Evolutionary conservation across 805 yeast species (phyloP).

Genomic region (Saccharomyces mikatae): DNA sequence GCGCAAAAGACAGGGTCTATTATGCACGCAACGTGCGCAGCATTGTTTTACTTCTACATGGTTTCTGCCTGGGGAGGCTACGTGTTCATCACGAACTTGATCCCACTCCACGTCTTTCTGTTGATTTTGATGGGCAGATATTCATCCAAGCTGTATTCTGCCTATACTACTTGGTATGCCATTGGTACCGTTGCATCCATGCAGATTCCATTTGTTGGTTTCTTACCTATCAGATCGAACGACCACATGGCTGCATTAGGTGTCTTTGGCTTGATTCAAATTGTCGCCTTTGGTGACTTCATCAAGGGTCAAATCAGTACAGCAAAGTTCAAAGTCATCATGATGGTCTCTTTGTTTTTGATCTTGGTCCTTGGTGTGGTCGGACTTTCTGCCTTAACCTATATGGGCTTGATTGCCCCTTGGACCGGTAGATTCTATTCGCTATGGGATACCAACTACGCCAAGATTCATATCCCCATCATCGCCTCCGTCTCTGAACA

Average conservation of each 20-base stretch:
- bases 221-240: slow-evolving; percentile 90
- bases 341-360: slow-evolving; percentile 49
- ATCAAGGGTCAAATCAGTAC: slow-evolving; percentile 66
- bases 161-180: slow-evolving; percentile 95
- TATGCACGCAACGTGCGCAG: slow-evolving; percentile 73
- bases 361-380: slow-evolving; percentile 56
- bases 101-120: slow-evolving; percentile 90
- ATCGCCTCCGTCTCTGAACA: slow-evolving; percentile 98
- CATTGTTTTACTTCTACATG: slow-evolving; percentile 92
- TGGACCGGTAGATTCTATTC: slow-evolving; percentile 99
- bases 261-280: slow-evolving; percentile 88
- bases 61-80: slow-evolving; percentile 99
- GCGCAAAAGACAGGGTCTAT: slow-evolving; percentile 87
- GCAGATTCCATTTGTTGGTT: slow-evolving; percentile 99
- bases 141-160: slow-evolving; percentile 69
- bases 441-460: slow-evolving; percentile 95
- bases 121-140: slow-evolving; percentile 92
- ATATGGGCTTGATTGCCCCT: slow-evolving; percentile 91
- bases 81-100: slow-evolving; percentile 94
- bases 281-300: slow-evolving; percentile 79
- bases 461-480: slow-evolving; percentile 95
- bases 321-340: slow-evolving; percentile 61
- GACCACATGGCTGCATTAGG: slow-evolving; percentile 99
- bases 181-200: slow-evolving; percentile 95
- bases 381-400: slow-evolving; percentile 73